Evolutionary conservation across 164 flowering plant species (phyloP), one percentile per base, ranked within the genome.

Genomic region (Litsea cubeba): DNA sequence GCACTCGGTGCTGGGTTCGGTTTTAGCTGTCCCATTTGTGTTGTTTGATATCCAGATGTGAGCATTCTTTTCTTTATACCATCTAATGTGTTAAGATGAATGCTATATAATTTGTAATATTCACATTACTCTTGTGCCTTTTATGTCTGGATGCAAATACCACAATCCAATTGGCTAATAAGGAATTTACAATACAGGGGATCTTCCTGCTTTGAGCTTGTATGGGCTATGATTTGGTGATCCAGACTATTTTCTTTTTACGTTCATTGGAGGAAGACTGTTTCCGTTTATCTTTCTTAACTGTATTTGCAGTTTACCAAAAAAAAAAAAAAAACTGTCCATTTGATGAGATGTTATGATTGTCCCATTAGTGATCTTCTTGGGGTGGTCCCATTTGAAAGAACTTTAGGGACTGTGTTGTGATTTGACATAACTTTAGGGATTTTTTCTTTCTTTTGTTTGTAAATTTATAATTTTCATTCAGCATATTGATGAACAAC

Each of bases 1-100:
- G 99, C 82, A 93, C 98, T 1, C 86, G 99, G 24, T 95, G 99
- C 74, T 95, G 98, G 99, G 99, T 83, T 73, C 89, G 98, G 49
- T 95, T 95, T 83, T 95, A 89, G 84, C 76, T 60, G 20, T 15
- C 23, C 18, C 50, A 68, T 40, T 68, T 49, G 23, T 46, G 18
- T 17, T n/a, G 32, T 32, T 28, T 22, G 65, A 49, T 71, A 50
- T 8, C 20, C 20, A 68, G 24, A 40, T 40, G 54, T 35, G 5
- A 35, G 2, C 54, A 40, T 68, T 68, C 17, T 68, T 40, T 35
- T 10, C 23, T 68, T 40, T 46, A 10, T 15, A 24, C 40, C 40
- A 46, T 40, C 12, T 40, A 22, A 68, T 46, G 54, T 35, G 18
- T 66, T 32, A 66, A 66, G n/a, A 22, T 63, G 18, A 32, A 20